A percentile compares a stretch with the other conserved stretches of the same genome.
Conservation (phyloP, 345 rosid genomes). For the Combretum micranthum region DNA sequence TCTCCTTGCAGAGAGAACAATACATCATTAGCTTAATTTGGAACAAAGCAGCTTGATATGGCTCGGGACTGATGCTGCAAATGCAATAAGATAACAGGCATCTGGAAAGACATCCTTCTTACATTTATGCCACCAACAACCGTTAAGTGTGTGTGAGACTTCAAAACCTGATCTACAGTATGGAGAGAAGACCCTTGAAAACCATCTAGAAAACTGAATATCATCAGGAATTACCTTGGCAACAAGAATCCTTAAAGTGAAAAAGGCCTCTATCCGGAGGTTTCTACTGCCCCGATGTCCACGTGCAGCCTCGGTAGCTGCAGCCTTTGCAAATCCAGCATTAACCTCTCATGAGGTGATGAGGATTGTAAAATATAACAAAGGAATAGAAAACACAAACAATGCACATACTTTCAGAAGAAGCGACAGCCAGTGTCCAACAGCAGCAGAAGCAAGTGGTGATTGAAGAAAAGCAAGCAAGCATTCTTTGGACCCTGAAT, state of each 20-base stretch:
- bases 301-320: conserved; percentile 70
- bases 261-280: conserved; percentile 71
- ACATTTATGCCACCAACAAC: too few species aligned
- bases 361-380: background rate
- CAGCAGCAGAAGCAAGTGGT: conserved; percentile 63
- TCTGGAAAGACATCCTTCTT: too few species aligned
- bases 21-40: too few species aligned
- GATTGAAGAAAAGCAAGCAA: conserved; percentile 78
- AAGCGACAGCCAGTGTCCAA: conserved; percentile 95
- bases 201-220: background rate
- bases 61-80: too few species aligned
- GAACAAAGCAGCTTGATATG: too few species aligned
- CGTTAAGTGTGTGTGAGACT: too few species aligned
- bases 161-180: too few species aligned
- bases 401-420: conserved; percentile 57
- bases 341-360: conserved; percentile 4
- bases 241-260: conserved; percentile 67
- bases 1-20: too few species aligned
- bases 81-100: too few species aligned
- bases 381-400: background rate
- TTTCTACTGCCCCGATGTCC: conserved; percentile 85
- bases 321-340: conserved; percentile 48
- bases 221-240: conserved; percentile 58
- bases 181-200: background rate
- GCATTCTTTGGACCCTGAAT: conserved; percentile 44